These are phyloP conservation scores for Phytophthora cactorum DNA, from an alignment of 352 stramenopile species.

Conservation along the genomic window DNA sequence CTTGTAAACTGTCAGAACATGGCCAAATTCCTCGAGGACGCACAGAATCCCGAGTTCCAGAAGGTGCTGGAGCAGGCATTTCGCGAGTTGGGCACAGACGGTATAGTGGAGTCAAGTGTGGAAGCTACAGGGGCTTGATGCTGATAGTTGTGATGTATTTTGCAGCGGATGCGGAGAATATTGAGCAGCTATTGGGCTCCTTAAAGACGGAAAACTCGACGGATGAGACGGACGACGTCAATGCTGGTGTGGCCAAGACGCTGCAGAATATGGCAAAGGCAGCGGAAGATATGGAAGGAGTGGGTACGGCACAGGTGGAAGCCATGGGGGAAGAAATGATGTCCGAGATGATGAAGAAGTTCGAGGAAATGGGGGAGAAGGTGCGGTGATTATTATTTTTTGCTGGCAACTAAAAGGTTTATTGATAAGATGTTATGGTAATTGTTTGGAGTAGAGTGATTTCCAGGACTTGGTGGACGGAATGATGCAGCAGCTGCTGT, in stretches of 20 bases:
- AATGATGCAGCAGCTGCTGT: slow-evolving; percentile 98
- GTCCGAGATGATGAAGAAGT: slow-evolving; percentile 96
- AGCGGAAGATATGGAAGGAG: slow-evolving; percentile 85
- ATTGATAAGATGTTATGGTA: slow-evolving; percentile 1
- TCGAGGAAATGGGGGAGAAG: slow-evolving; percentile 95
- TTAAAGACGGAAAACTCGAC: too few relatives aligned
- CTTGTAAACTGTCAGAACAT: slow-evolving; percentile 60
- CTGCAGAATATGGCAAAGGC: slow-evolving; percentile 92
- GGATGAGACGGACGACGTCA: slow-evolving; percentile 76
- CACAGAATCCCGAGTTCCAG: slow-evolving; percentile 89
- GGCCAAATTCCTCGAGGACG: slow-evolving; percentile 85
- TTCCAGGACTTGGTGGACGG: slow-evolving; percentile 95
- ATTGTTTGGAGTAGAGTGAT: slow-evolving; percentile 56
- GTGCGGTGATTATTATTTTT: slow-evolving; percentile 33
- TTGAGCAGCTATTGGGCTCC: slow-evolving; percentile 75
- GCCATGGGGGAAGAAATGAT: slow-evolving; percentile 96
- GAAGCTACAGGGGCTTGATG: neutral
- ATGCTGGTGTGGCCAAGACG: slow-evolving; percentile 85
- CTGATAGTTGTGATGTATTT: slow-evolving; percentile 3
- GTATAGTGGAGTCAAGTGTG: slow-evolving; percentile 35
- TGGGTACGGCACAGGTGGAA: slow-evolving; percentile 84
- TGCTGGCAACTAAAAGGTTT: neutral
- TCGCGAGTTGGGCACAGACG: slow-evolving; percentile 75
- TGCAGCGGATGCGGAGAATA: slow-evolving; percentile 63
- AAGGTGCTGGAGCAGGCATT: slow-evolving; percentile 88